Conservation (phyloP, 2,329 filamentous ascomycete genomes). For the Ascosphaera acerosa region DNA sequence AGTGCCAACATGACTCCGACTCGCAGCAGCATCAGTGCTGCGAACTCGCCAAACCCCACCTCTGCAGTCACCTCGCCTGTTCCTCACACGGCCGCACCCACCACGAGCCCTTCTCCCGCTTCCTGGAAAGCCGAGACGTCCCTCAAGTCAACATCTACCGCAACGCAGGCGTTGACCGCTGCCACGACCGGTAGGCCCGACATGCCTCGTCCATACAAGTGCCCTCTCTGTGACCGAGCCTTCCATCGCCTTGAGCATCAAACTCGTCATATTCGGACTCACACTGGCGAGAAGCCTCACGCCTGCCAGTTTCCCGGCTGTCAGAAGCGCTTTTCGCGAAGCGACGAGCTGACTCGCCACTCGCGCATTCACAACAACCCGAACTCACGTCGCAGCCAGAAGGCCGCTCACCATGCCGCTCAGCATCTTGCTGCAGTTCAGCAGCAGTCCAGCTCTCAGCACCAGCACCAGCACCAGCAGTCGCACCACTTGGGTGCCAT, state of each 20-base stretch:
- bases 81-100: constrained; percentile 7
- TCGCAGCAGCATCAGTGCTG: no score
- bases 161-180: no score
- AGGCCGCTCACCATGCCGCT: constrained; percentile 31
- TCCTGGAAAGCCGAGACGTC: constrained; percentile 13
- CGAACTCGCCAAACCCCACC: no score
- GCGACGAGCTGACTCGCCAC: constrained; percentile 87
- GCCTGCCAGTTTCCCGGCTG: constrained; percentile 87
- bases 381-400: constrained; percentile 83
- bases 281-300: constrained; percentile 95
- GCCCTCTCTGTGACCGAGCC: constrained; percentile 89
- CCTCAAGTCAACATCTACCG: no score
- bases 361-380: constrained; percentile 98
- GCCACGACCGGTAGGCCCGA: no score
- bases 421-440: constrained; percentile 32
- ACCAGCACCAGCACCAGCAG: constrained; percentile 20
- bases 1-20: no score
- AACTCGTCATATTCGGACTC: constrained; percentile 74
- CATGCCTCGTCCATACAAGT: constrained; percentile 92
- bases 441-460: no score
- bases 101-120: constrained; percentile 17
- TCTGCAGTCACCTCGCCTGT: no score
- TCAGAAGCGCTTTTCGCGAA: constrained; percentile 90
- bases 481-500: constrained; percentile 34
- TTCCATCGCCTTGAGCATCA: constrained; percentile 97